Percentiles rank a stretch among this genome's conserved stretches.
phyloP scores from a whole-genome alignment of 2,329 filamentous ascomycete species.

The Colletotrichum magnum region DNA sequence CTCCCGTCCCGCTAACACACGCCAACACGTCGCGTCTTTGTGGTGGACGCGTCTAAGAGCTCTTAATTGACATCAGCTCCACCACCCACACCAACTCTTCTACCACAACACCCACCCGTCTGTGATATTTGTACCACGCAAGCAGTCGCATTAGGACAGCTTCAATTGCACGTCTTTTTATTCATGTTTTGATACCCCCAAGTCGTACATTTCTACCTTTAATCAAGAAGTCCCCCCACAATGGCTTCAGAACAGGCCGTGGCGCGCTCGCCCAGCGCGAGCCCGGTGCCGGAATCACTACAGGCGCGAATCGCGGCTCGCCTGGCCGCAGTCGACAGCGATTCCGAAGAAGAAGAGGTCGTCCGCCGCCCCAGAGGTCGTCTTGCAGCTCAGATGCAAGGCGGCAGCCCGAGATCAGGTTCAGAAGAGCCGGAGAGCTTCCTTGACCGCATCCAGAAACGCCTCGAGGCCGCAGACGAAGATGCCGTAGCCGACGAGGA shows the following conservation, averaged over 20 bases:
- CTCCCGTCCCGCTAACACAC: slow-evolving; percentile 9
- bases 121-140: slow-evolving; percentile 23
- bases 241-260: slow-evolving; percentile 66
- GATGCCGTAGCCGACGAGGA: slow-evolving; percentile 49
- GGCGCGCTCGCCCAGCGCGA: slow-evolving; percentile 59
- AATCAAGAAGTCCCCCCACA: slow-evolving; percentile 35
- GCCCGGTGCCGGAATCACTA: slow-evolving; percentile 61
- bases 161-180: slow-evolving; percentile 12
- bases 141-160: neutral
- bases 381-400: slow-evolving; percentile 75
- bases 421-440: slow-evolving; percentile 50
- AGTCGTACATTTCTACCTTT: neutral
- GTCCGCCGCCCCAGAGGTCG: slow-evolving; percentile 70
- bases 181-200: slow-evolving; percentile 34
- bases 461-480: slow-evolving; percentile 52
- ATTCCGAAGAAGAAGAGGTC: slow-evolving; percentile 58
- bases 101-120: slow-evolving; percentile 31
- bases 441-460: slow-evolving; percentile 59
- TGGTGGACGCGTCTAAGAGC: slow-evolving; percentile 30
- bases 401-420: slow-evolving; percentile 43
- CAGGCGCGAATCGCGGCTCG: slow-evolving; percentile 69
- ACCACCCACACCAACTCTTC: slow-evolving; percentile 21
- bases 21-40: slow-evolving; percentile 37
- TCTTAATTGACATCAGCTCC: slow-evolving; percentile 38
- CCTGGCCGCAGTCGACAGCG: slow-evolving; percentile 64